Conservation (phyloP, 192 early-diverging fungal genomes). For the Podila epicladia region DNA sequence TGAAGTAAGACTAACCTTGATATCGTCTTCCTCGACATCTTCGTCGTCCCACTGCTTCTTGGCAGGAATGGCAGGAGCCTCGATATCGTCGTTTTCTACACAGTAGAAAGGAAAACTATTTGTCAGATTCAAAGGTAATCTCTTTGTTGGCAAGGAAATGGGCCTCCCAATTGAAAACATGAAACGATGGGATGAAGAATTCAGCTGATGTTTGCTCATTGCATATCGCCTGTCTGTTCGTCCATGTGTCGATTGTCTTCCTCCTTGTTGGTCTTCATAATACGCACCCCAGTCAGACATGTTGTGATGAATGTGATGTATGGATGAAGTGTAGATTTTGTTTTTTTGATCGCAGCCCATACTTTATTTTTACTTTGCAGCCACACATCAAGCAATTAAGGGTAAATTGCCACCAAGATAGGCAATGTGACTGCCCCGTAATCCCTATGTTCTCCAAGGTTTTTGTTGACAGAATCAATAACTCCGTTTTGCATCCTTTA, state of each 20-base stretch:
- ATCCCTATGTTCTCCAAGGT: too few relatives aligned
- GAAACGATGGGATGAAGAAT: too few relatives aligned
- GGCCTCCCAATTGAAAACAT: not conserved
- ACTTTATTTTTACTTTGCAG: too few relatives aligned
- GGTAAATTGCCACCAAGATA: too few relatives aligned
- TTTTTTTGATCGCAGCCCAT: too few relatives aligned
- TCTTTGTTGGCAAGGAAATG: not conserved
- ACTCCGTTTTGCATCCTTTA: too few relatives aligned
- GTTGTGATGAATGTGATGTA: constrained; percentile 4
- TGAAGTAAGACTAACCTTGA: constrained; percentile 53
- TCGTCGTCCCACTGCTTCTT: constrained; percentile 76
- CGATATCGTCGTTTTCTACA: constrained; percentile 56
- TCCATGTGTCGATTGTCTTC: not conserved
- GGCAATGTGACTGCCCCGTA: too few relatives aligned
- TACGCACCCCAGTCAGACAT: constrained; percentile 56
- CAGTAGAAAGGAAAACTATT: not conserved
- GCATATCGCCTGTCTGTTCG: not conserved
- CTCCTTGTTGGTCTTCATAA: not conserved
- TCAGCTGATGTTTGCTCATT: not conserved
- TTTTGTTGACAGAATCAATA: too few relatives aligned
- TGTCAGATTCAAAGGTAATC: constrained; percentile 1
- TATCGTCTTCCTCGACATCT: constrained; percentile 64
- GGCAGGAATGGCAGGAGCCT: constrained; percentile 46
- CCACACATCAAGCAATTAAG: too few relatives aligned
- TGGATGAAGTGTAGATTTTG: not conserved